Percentiles rank a stretch among this genome's conserved stretches.
Conservation (phyloP, 495 filamentous ascomycete species). For the Pseudoneurospora amorphoporcata region DNA sequence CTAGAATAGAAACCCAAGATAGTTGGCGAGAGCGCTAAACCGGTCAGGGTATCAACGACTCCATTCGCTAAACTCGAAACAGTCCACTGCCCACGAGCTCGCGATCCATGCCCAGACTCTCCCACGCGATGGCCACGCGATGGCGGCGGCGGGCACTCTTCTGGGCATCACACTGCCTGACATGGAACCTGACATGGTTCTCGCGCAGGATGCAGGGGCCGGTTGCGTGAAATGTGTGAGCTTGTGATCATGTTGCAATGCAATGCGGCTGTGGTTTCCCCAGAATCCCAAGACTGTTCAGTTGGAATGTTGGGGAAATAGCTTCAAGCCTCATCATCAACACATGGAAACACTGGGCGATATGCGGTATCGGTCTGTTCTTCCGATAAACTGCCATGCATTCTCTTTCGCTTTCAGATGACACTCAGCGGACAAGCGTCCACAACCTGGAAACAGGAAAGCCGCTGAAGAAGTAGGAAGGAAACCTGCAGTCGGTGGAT, state of each 20-base stretch:
- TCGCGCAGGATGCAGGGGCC: neutral
- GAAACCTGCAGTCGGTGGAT: neutral
- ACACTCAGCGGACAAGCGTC: neutral
- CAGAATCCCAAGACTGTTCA: neutral
- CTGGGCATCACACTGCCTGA: neutral
- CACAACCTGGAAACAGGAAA: neutral
- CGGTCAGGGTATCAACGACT: neutral
- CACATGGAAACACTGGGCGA: neutral
- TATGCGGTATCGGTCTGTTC: neutral
- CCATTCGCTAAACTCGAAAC: neutral
- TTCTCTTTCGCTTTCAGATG: neutral
- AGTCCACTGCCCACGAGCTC: neutral
- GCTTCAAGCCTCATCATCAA: neutral
- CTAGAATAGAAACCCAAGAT: neutral
- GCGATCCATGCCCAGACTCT: neutral
- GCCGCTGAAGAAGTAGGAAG: neutral
- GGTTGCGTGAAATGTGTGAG: neutral
- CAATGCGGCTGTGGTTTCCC: neutral
- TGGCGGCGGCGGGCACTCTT: neutral
- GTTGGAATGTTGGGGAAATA: neutral
- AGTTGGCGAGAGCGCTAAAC: neutral
- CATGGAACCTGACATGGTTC: neutral
- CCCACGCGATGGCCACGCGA: neutral
- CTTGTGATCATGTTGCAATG: neutral
- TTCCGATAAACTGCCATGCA: neutral